Percentiles rank a stretch among this genome's conserved stretches.
These are phyloP conservation scores for Solanum tarijense DNA, from an alignment of 257 asterid genomes.

Conservation along the genomic window DNA sequence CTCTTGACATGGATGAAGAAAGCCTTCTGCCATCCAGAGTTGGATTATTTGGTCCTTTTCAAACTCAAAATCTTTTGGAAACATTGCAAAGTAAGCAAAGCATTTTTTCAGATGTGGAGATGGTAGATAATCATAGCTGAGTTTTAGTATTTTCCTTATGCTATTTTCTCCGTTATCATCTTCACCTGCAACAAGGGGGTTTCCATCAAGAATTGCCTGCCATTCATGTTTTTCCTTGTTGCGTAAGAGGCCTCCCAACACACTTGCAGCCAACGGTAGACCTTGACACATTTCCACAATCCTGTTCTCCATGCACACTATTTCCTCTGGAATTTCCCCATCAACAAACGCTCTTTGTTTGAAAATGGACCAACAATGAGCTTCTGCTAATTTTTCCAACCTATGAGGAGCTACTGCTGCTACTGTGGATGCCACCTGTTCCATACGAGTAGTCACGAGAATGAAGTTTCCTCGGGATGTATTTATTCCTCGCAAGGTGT, in stretches of 20 bases:
- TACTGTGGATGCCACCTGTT: neutral
- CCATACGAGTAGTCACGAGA: slow-evolving; percentile 14
- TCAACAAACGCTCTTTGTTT: neutral
- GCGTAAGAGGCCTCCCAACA: neutral
- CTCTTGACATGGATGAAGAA: neutral
- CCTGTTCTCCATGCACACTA: neutral
- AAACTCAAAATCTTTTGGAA: slow-evolving; percentile 4
- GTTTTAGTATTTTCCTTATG: neutral
- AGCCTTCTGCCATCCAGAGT: slow-evolving; percentile 21
- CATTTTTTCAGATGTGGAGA: slow-evolving; percentile 8
- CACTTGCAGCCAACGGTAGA: slow-evolving; percentile 4
- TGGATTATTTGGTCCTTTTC: slow-evolving; percentile 12
- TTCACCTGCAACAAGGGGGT: neutral
- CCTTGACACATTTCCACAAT: slow-evolving; percentile 10
- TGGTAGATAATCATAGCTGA: slow-evolving; percentile 19
- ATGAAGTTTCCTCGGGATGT: slow-evolving; percentile 3
- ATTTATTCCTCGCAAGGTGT: neutral
- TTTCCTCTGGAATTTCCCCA: neutral
- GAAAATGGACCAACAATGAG: slow-evolving; percentile 12
- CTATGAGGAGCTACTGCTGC: neutral
- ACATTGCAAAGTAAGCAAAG: slow-evolving; percentile 12
- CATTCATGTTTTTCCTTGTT: neutral
- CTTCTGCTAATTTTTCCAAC: neutral
- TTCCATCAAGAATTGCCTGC: neutral
- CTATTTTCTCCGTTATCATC: neutral